Evolutionary conservation across 148 eudicot species (phyloP), one percentile per base, ranked within the genome.

Genomic region (Persicaria maculosa): DNA sequence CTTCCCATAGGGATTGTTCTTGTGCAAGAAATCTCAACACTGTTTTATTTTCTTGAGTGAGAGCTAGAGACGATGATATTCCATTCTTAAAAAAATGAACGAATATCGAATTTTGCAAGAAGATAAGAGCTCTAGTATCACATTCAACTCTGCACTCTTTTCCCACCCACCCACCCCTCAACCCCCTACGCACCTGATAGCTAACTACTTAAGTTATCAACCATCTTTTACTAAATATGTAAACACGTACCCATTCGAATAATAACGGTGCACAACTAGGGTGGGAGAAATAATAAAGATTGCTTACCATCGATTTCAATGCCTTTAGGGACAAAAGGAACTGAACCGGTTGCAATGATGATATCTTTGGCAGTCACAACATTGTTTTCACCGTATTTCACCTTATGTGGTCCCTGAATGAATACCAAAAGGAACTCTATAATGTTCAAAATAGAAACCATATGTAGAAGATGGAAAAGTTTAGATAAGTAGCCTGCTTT

Each of bases 331-430:
- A 95, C 99, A 74, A 86, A 77, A 47, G 99, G 99, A 71, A 87
- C 90, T 73, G 99, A 95, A 77, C 99, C 99, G 67, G 99, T 95
- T 44, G 99, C 99, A 83, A 95, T 89, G 76, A 95, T 90, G 74
- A 92, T 89, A 80, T 95, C 96, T 83, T 89, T 95, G 67, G 99
- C 97, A 20, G 92, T 92, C 77, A 92, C 82, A 44, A 88, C 79
- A 76, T 76, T 86, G 65, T 86, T 89, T 79, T 84, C 84, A 78
- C 96, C 93, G 74, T 48, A 87, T 83, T 87, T 82, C 68, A 95
- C 96, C 83, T 90, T 92, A 74, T 92, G 96, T 31, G 96, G 97
- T 50, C 98, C 98, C 98, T 95, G 87, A 11, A 77, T 44, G 73
- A 8, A 74, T 80, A 71, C 73, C 19, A 65, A 14, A 36, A 40